phyloP scores from a whole-genome alignment of 2,329 filamentous ascomycete species.

The Helminthosporium solani region DNA sequence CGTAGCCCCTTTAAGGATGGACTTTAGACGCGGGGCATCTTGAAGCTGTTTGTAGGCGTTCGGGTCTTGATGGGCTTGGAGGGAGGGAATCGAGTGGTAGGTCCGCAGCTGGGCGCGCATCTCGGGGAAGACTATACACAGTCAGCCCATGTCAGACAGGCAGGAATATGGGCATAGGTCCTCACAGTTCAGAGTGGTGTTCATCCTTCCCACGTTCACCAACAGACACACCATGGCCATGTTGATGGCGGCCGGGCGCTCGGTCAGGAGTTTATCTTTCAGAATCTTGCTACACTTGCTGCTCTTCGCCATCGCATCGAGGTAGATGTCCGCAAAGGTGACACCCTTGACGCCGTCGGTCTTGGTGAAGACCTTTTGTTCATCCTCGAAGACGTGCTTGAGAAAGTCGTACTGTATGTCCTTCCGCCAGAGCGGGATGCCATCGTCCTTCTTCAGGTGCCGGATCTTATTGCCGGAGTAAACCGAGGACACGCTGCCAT shows the following conservation, averaged over 20 bases:
- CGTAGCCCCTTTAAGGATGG: conserved; percentile 92
- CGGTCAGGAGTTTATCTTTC: conserved; percentile 91
- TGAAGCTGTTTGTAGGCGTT: conserved; percentile 98
- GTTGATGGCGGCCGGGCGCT: conserved; percentile 87
- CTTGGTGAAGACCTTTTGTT: conserved; percentile 80
- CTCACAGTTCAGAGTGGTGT: conserved; percentile 95
- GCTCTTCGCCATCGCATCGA: conserved; percentile 97
- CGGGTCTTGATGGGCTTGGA: conserved; percentile 91
- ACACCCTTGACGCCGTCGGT: conserved; percentile 74
- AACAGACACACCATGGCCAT: conserved; percentile 99
- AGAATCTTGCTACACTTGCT: conserved; percentile 99
- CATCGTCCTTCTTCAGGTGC: conserved; percentile 85
- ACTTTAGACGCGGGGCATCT: conserved; percentile 92
- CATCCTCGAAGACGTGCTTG: conserved; percentile 74
- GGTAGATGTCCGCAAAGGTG: conserved; percentile 91
- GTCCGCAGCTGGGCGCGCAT: conserved; percentile 98
- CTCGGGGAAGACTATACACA: conserved; percentile 82
- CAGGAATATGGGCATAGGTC: conserved; percentile 9
- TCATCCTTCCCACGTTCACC: conserved; percentile 98
- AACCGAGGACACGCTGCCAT: conserved; percentile 65
- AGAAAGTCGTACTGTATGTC: conserved; percentile 90
- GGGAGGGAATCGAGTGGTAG: conserved; percentile 94
- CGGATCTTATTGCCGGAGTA: conserved; percentile 75
- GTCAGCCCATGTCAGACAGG: conserved; percentile 11
- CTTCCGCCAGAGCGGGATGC: conserved; percentile 80